phyloP scores from a whole-genome alignment of 2,329 filamentous ascomycete species.

The Cercospora citrullina region DNA sequence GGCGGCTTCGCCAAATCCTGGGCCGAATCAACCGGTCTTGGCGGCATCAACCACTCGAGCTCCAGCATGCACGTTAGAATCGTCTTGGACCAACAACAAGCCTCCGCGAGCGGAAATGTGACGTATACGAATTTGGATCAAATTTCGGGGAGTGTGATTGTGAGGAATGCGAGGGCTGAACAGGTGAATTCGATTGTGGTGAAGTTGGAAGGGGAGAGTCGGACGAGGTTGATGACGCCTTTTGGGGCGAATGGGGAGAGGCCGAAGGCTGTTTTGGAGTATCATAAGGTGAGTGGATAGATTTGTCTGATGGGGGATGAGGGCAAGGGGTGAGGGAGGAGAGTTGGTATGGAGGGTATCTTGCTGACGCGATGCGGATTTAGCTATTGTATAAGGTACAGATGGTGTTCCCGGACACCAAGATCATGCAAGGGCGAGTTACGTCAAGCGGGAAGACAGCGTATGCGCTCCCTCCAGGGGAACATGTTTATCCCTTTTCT shows the following conservation, averaged over 20 bases:
- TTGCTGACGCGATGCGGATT: too few relatives aligned
- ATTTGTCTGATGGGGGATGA: too few relatives aligned
- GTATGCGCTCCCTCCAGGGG: slow-evolving; percentile 65
- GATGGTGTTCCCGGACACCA: slow-evolving; percentile 51
- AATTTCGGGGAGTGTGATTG: slow-evolving; percentile 59
- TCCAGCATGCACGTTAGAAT: slow-evolving; percentile 17
- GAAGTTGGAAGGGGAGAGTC: slow-evolving; percentile 79
- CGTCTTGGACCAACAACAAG: slow-evolving; percentile 35
- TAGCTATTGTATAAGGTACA: slow-evolving; percentile 72
- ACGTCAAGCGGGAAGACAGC: slow-evolving; percentile 41
- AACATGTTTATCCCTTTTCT: slow-evolving; percentile 73
- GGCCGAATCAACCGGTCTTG: slow-evolving; percentile 1
- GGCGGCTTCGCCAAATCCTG: slow-evolving; percentile 23
- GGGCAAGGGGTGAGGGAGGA: too few relatives aligned
- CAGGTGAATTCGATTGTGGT: slow-evolving; percentile 63
- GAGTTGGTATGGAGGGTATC: too few relatives aligned
- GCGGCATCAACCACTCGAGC: slow-evolving; percentile 31
- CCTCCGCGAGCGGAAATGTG: slow-evolving; percentile 15
- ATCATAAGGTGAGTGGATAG: slow-evolving; percentile 48
- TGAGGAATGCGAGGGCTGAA: slow-evolving; percentile 47
- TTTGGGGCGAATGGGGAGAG: slow-evolving; percentile 44
- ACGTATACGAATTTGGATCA: slow-evolving; percentile 70
- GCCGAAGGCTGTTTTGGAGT: slow-evolving; percentile 51
- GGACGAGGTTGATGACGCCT: slow-evolving; percentile 62
- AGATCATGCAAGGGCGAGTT: slow-evolving; percentile 41